Evolutionary conservation across 768 basidiomycete genomes (phyloP).

Genomic region (Kwoniella shandongensis): DNA sequence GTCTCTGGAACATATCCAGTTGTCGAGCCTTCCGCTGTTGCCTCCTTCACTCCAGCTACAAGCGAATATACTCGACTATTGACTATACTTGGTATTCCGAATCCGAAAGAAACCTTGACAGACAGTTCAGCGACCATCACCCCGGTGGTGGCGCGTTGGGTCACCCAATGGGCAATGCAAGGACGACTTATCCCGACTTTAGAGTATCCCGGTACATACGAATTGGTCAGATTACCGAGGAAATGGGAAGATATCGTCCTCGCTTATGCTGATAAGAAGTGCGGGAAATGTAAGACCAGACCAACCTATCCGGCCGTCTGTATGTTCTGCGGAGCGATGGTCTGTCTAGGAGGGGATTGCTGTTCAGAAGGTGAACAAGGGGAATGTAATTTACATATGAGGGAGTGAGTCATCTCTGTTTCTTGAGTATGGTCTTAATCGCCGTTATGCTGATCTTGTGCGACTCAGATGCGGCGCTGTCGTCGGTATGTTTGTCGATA

Average conservation of each 20-base stretch:
- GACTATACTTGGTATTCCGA: slow-evolving; percentile 71
- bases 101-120: slow-evolving; percentile 61
- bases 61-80: slow-evolving; percentile 81
- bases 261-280: slow-evolving; percentile 70
- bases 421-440: background rate
- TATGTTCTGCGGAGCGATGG: slow-evolving; percentile 78
- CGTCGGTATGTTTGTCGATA: slow-evolving; percentile 83
- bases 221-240: slow-evolving; percentile 74
- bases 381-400: slow-evolving; percentile 92
- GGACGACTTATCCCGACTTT: slow-evolving; percentile 71
- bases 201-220: slow-evolving; percentile 81
- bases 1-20: slow-evolving; percentile 53
- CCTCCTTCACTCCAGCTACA: slow-evolving; percentile 37
- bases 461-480: slow-evolving; percentile 76
- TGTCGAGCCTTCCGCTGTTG: slow-evolving; percentile 27
- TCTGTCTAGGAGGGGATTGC: slow-evolving; percentile 90
- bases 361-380: slow-evolving; percentile 71
- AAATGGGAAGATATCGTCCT: slow-evolving; percentile 80
- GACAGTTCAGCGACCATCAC: slow-evolving; percentile 35
- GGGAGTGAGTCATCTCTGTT: slow-evolving; percentile 67
- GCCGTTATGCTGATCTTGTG: background rate
- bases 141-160: slow-evolving; percentile 74
- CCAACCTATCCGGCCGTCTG: slow-evolving; percentile 88
- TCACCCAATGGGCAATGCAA: slow-evolving; percentile 79
- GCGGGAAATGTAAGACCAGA: slow-evolving; percentile 71